A percentile compares a stretch with the other conserved stretches of the same genome.
These are phyloP conservation scores for Bruguiera parviflora DNA, from an alignment of 345 rosid genomes.

Conservation along the genomic window DNA sequence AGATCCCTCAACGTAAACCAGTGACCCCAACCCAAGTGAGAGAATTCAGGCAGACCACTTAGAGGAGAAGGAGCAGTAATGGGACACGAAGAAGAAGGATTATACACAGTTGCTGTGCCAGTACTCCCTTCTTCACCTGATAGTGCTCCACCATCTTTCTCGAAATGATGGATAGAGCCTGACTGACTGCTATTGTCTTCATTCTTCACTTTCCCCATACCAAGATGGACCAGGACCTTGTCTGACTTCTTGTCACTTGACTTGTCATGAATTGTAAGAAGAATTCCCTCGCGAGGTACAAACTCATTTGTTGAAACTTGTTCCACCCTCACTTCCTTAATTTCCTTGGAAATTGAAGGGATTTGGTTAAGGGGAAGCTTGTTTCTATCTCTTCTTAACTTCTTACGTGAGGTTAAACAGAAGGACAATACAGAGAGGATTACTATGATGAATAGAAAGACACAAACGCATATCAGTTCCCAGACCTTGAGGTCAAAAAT, in stretches of 20 bases:
- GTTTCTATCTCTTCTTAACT: constrained; percentile 49
- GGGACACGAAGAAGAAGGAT: constrained; percentile 68
- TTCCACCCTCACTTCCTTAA: constrained; percentile 86
- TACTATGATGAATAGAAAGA: constrained; percentile 60
- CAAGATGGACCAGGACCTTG: constrained; percentile 75
- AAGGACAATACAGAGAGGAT: constrained; percentile 61
- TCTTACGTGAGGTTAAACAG: constrained; percentile 68
- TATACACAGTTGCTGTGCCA: constrained; percentile 37
- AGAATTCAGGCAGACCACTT: constrained; percentile 67
- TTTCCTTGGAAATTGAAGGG: constrained; percentile 84
- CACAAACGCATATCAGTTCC: constrained; percentile 77
- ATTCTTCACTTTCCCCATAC: constrained; percentile 58
- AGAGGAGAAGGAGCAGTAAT: constrained; percentile 70
- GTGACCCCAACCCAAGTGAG: constrained; percentile 86
- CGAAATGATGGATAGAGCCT: constrained; percentile 52
- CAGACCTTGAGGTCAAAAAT: constrained; percentile 77
- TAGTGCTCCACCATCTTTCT: constrained; percentile 61
- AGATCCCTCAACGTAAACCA: constrained; percentile 86
- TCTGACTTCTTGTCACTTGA: constrained; percentile 66
- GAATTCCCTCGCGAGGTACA: constrained; percentile 64
- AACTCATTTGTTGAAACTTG: constrained; percentile 61
- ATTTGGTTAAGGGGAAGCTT: constrained; percentile 43
- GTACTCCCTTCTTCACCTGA: constrained; percentile 77
- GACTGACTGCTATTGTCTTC: constrained; percentile 55
- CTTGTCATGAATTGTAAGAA: constrained; percentile 67